Conservation (phyloP, 1,284 basidiomycete genomes). For the Cryptococcus hybrid region DNA sequence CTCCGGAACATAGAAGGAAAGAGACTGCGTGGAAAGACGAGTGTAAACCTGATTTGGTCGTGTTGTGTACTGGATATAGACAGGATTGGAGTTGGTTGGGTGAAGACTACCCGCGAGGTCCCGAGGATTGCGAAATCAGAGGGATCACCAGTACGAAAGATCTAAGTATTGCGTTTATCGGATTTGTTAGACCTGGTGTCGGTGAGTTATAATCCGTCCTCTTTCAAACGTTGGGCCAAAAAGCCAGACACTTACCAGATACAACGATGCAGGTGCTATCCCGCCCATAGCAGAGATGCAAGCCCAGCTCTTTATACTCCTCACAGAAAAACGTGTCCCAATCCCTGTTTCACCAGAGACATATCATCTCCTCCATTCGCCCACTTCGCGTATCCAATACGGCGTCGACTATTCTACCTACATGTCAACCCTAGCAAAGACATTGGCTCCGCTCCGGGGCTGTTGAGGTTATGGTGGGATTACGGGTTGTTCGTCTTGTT, state of each 20-base stretch:
- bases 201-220: conserved; percentile 10
- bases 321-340: conserved; percentile 54
- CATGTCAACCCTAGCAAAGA: conserved; percentile 62
- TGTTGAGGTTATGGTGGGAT: conserved; percentile 55
- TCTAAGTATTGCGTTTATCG: conserved; percentile 60
- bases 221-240: neutral
- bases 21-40: conserved; percentile 35
- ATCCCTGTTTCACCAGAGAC: conserved; percentile 56
- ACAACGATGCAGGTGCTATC: conserved; percentile 55
- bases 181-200: conserved; percentile 58
- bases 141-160: conserved; percentile 58
- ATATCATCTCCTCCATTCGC: conserved; percentile 61
- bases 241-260: neutral
- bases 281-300: conserved; percentile 68
- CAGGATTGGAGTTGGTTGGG: conserved; percentile 55
- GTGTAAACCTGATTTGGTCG: conserved; percentile 40
- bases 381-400: conserved; percentile 61
- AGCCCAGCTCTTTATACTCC: conserved; percentile 61
- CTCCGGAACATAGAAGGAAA: conserved; percentile 35
- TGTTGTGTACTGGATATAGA: conserved; percentile 57
- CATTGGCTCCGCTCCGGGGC: conserved; percentile 59
- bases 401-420: conserved; percentile 57
- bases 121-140: conserved; percentile 57
- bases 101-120: conserved; percentile 54
- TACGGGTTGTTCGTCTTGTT: conserved; percentile 59